These are phyloP conservation scores for Papiliotrema fonsecae DNA, from an alignment of 1,284 basidiomycete species.

Conservation along the genomic window DNA sequence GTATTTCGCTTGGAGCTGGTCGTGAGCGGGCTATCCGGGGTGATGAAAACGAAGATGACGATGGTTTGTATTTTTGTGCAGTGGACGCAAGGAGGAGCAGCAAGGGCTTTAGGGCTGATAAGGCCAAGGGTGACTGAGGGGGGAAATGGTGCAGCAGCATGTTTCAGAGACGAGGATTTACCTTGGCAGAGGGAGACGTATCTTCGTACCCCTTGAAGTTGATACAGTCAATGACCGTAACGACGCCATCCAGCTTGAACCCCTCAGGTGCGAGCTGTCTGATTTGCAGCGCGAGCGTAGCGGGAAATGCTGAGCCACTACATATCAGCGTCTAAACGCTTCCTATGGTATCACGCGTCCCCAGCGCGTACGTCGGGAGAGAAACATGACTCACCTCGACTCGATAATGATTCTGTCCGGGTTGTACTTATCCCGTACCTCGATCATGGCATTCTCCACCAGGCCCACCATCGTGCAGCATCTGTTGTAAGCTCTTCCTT, in stretches of 20 bases:
- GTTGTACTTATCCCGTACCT: conserved; percentile 76
- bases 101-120: too few relatives aligned
- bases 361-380: not conserved
- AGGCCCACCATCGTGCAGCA: conserved; percentile 87
- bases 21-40: too few relatives aligned
- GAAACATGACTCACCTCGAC: conserved; percentile 62
- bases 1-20: conserved; percentile 79
- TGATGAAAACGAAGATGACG: too few relatives aligned
- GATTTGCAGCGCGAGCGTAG: conserved; percentile 85
- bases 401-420: conserved; percentile 89
- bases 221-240: conserved; percentile 79
- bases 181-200: conserved; percentile 72
- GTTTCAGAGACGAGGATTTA: too few relatives aligned
- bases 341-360: too few relatives aligned
- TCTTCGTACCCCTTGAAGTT: conserved; percentile 89
- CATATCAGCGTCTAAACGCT: not conserved
- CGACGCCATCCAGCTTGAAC: conserved; percentile 77
- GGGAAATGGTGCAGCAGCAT: too few relatives aligned
- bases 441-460: conserved; percentile 79
- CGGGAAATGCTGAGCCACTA: conserved; percentile 68
- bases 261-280: conserved; percentile 72
- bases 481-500: conserved; percentile 52
- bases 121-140: too few relatives aligned
- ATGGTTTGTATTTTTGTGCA: too few relatives aligned
- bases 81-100: too few relatives aligned